Base-by-base conservation (phyloP, 1,284 basidiomycete genomes). In the Sanguinoderma infundibulare region DNA sequence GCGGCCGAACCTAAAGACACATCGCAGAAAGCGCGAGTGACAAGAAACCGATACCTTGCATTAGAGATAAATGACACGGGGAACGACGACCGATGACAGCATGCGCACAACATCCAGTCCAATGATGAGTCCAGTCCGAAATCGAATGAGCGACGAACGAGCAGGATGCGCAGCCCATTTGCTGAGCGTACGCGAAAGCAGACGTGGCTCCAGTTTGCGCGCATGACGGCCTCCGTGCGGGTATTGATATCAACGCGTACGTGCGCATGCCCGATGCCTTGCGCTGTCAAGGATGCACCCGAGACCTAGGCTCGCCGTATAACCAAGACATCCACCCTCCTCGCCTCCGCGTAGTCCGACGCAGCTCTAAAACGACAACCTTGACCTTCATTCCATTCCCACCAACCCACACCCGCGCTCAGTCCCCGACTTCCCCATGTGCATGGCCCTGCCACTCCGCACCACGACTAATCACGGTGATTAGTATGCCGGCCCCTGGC, bases 381-480 rank as follows among this genome's bases (percentile, higher is more conserved):
- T 15, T 38, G 30, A 30, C 47, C 49, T 24, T 42, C 22, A 5
- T 7, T 39, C 51, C 46, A 17, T 53, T 52, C 40, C 24, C 17
- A 20, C n/a, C 40, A 34, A 24, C 40, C 28, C 28, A 34, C 46
- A 32, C 30, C 49, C 49, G 22, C 32, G 49, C 34, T 51, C 49
- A 51, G 32, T 51, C 49, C n/a, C 49, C 49, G 32, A 35, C 46
- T 30, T 22, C 39, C 52, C 40, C 50, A 58, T 54, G 61, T 61
- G 65, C 59, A 62, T 62, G 65, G 65, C 53, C 65, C 65, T 57
- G 65, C 65, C 60, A 60, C 65, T 55, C 51, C 47, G 32, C 59
- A 30, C 54, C 53, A 49, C 24, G 15, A 10, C 49, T 22, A 22
- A 51, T 51, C 49, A 34, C 32, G n/a, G 34, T 53, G 55, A 46